phyloP scores from a whole-genome alignment of 1,284 basidiomycete genomes.

The Heterobasidion parviporum region DNA sequence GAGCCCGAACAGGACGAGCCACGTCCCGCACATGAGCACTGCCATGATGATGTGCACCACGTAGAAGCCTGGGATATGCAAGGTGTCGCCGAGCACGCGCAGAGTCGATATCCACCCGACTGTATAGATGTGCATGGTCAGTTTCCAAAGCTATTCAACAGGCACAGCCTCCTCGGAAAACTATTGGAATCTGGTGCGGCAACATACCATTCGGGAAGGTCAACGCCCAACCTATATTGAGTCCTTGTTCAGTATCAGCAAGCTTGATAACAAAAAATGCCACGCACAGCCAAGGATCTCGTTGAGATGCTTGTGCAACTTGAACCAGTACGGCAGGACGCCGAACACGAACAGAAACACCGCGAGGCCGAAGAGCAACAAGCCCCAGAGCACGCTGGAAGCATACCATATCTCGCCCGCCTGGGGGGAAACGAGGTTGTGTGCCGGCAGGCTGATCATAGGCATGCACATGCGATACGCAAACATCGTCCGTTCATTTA shows the following conservation, averaged over 20 bases:
- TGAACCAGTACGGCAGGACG: slow-evolving; percentile 40
- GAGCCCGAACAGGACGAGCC: slow-evolving; percentile 31
- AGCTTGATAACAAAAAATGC: background rate
- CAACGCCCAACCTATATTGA: slow-evolving; percentile 31
- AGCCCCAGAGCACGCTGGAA: slow-evolving; percentile 27
- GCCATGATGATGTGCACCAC: slow-evolving; percentile 32
- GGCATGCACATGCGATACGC: background rate
- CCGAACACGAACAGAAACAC: slow-evolving; percentile 40
- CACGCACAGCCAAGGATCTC: slow-evolving; percentile 41
- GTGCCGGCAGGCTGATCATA: slow-evolving; percentile 24
- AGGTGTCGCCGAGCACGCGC: slow-evolving; percentile 31
- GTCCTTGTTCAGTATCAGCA: background rate
- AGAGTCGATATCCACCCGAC: slow-evolving; percentile 40
- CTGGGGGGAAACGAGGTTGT: slow-evolving; percentile 28
- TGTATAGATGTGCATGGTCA: background rate
- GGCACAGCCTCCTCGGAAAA: background rate
- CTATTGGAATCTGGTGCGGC: background rate
- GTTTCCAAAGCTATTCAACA: background rate
- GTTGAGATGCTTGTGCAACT: slow-evolving; percentile 35
- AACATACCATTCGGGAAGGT: slow-evolving; percentile 39
- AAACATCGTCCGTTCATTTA: background rate
- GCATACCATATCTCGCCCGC: slow-evolving; percentile 44
- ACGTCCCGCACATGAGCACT: slow-evolving; percentile 28
- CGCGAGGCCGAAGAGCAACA: slow-evolving; percentile 38
- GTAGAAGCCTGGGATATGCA: slow-evolving; percentile 30